Conservation (phyloP, 306 rosid genomes). For the Cicer judaicum region DNA sequence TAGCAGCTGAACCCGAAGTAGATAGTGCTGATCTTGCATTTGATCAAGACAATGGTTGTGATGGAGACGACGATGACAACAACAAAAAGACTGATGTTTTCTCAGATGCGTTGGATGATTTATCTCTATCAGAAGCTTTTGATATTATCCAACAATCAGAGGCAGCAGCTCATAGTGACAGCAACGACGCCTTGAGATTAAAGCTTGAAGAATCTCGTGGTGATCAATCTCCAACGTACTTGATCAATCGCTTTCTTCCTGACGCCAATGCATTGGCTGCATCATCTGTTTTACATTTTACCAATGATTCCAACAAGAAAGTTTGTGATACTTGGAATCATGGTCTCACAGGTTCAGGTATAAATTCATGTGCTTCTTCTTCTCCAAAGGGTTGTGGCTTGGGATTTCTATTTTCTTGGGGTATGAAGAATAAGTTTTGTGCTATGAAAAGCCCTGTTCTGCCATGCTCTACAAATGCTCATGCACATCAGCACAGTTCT, state of each 20-base stretch:
- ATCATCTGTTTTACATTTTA: conserved; percentile 52
- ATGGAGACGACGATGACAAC: conserved; percentile 40
- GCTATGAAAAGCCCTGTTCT: conserved; percentile 60
- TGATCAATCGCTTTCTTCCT: conserved; percentile 79
- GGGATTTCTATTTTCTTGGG: conserved; percentile 67
- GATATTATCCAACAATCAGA: conserved; percentile 66
- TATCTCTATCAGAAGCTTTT: conserved; percentile 75
- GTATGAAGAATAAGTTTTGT: conserved; percentile 70
- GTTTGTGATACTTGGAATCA: conserved; percentile 37
- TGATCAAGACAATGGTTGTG: conserved; percentile 28
- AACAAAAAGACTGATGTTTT: conserved; percentile 22
- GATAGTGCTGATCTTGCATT: conserved; percentile 17
- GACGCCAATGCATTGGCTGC: conserved; percentile 81
- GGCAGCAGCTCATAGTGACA: conserved; percentile 35
- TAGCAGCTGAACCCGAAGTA: conserved; percentile 35
- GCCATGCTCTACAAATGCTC: conserved; percentile 46
- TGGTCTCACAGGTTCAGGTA: conserved; percentile 30
- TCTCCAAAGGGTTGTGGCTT: conserved; percentile 75
- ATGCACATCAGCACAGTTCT: conserved; percentile 41
- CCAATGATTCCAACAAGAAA: conserved; percentile 27
- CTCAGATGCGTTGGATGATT: conserved; percentile 64
- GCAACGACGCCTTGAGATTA: conserved; percentile 44
- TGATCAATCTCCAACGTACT: conserved; percentile 58
- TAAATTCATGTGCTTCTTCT: conserved; percentile 49
- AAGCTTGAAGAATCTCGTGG: conserved; percentile 61